These are phyloP conservation scores for Acanthamoeba lenticulata DNA, from an alignment of 208 protist species.

Conservation along the genomic window DNA sequence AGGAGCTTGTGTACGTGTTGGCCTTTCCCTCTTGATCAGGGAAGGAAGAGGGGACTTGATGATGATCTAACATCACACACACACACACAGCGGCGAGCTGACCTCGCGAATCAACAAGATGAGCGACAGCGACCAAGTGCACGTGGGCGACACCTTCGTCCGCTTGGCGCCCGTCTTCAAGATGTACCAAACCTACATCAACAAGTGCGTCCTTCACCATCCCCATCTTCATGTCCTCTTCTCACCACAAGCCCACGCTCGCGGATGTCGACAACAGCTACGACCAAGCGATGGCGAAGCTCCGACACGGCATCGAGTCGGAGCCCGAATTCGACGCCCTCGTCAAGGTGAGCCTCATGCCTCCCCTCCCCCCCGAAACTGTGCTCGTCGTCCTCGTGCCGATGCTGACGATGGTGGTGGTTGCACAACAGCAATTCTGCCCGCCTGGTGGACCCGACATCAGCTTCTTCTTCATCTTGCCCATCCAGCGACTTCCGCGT, in stretches of 20 bases:
- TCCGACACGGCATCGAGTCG: not conserved
- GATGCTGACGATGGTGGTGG: too few relatives aligned
- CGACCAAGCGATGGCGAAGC: not conserved
- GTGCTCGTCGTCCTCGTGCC: not conserved
- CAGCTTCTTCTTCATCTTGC: conserved; percentile 53
- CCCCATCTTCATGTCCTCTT: not conserved
- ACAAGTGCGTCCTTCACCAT: not conserved
- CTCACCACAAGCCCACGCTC: not conserved
- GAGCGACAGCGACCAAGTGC: not conserved
- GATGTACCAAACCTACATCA: conserved; percentile 50
- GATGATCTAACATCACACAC: not conserved
- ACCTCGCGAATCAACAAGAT: conserved; percentile 3
- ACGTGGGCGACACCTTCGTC: not conserved
- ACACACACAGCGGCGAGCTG: not conserved
- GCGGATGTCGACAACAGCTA: not conserved
- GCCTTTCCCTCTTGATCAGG: not conserved
- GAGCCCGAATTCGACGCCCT: not conserved
- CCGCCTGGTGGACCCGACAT: conserved; percentile 11
- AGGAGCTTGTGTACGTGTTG: conserved; percentile 34
- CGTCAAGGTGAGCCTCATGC: not conserved
- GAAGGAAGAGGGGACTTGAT: not conserved
- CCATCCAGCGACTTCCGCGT: conserved; percentile 56
- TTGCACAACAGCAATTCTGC: not conserved
- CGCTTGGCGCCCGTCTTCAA: conserved; percentile 41
- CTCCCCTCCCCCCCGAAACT: not conserved